Base-by-base conservation (phyloP, 2,329 filamentous ascomycete genomes). In the Colletotrichum caudatum region DNA sequence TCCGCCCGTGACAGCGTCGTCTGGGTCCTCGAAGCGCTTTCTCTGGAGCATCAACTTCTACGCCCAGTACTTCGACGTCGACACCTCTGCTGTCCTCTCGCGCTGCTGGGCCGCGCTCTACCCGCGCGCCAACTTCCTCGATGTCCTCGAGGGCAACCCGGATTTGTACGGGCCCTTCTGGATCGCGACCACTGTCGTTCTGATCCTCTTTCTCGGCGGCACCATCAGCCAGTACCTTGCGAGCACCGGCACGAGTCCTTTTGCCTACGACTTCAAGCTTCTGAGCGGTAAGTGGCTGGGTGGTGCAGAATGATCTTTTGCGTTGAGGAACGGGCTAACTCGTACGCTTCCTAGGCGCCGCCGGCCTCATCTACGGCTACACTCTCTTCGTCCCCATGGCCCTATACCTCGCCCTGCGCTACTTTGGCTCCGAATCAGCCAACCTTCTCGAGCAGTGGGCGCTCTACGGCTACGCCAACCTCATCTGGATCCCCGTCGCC, bases 1-100 rank as follows among this genome's bases (percentile, higher is more conserved):
- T 0, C 84, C 85, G 1, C 89, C 89, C 1, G 89, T 79, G 16
- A 91, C 89, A 23, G 84, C 88, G 3, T 81, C 84, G 26, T 79
- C 77, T 1, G 76, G 82, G 23, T 77, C 80, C 16, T 87, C 89
- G 72, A 98, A 98, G 84, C 93, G 93, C 78, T 94, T 92, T 84
- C 92, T 98, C 74, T 99, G 96, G 96, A 91, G 91, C 57, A 86
- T 98, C 74, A 90, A 91, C 69, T 99, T 97, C 86, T 99, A 99
- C 85, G 91, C 94, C 67, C 96, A 97, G 84, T 98, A 96, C 89
- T 99, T 99, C 84, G 96, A 99, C 80, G 95, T 99, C 74, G 96
- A 99, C 83, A 98, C 96, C 1, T 91, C 89, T 72, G 93, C 96
- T 64, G 95, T 99, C 26, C 84, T 98, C 67, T 88, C 91, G 78